phyloP scores from a whole-genome alignment of 2,329 filamentous ascomycete genomes.

The Botrytis elliptica region DNA sequence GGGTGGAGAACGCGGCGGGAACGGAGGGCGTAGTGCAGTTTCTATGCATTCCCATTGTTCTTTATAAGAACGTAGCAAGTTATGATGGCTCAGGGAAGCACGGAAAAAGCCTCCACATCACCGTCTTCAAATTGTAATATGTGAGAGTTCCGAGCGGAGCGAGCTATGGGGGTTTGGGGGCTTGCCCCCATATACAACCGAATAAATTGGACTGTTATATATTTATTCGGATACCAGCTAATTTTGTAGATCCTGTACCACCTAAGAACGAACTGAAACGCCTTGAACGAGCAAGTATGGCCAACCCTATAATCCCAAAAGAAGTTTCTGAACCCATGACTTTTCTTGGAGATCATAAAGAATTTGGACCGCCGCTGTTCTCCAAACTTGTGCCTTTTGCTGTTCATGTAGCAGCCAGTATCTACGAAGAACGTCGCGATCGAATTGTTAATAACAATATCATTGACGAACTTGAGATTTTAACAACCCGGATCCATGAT shows the following conservation, averaged over 20 bases:
- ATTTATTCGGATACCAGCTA: conserved; percentile 33
- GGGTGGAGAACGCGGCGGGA: fast-evolving
- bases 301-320: conserved; percentile 71
- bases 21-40: not conserved
- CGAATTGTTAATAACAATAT: conserved; percentile 87
- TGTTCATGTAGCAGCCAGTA: conserved; percentile 90
- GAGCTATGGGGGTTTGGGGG: not conserved
- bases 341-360: conserved; percentile 73
- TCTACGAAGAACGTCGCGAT: conserved; percentile 90
- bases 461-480: conserved; percentile 75
- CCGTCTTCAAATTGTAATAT: not conserved
- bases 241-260: conserved; percentile 65
- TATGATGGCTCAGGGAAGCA: not conserved
- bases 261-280: conserved; percentile 84
- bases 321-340: conserved; percentile 80
- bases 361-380: conserved; percentile 84
- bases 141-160: not conserved
- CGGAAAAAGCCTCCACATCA: not conserved
- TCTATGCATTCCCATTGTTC: not conserved
- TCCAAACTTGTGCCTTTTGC: conserved; percentile 91
- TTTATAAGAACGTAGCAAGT: not conserved
- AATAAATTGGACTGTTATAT: not conserved
- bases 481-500: conserved; percentile 78
- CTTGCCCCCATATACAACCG: not conserved
- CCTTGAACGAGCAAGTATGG: conserved; percentile 88